Evolutionary conservation across 306 rosid species (phyloP).

Genomic region (Carpinus fangiana): DNA sequence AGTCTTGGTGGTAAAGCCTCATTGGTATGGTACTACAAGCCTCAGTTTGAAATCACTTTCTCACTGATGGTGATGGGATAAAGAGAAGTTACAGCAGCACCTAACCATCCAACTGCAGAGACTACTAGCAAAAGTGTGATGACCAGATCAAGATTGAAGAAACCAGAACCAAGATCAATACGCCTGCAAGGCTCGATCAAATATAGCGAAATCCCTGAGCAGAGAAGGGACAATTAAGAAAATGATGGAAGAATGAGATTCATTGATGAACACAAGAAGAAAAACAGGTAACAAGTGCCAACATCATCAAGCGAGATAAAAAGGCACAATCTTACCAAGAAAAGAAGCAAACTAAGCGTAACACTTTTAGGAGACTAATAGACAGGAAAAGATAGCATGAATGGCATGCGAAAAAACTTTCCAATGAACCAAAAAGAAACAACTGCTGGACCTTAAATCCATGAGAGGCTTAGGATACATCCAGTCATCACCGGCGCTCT

Average conservation of each 20-base stretch:
- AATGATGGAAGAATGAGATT: not conserved
- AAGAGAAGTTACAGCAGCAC: not conserved
- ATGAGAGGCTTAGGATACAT: constrained; percentile 98
- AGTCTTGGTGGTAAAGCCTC: not conserved
- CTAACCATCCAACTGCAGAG: not conserved
- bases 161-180: not conserved
- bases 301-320: not conserved
- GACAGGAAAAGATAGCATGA: not conserved
- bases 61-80: not conserved
- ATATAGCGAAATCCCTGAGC: not conserved
- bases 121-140: not conserved
- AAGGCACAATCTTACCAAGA: not conserved
- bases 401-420: not conserved
- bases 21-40: not conserved
- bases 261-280: not conserved
- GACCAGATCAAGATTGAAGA: not conserved
- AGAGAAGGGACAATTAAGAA: not conserved
- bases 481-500: constrained; percentile 94
- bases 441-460: constrained; percentile 79
- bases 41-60: constrained; percentile 8
- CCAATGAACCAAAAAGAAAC: not conserved
- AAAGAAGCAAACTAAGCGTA: not conserved
- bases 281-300: not conserved
- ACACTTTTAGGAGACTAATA: constrained; percentile 9
- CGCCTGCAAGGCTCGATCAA: not conserved